Base-by-base conservation (phyloP, 1,284 basidiomycete genomes). In the Cutaneotrichosporon dermatis region DNA sequence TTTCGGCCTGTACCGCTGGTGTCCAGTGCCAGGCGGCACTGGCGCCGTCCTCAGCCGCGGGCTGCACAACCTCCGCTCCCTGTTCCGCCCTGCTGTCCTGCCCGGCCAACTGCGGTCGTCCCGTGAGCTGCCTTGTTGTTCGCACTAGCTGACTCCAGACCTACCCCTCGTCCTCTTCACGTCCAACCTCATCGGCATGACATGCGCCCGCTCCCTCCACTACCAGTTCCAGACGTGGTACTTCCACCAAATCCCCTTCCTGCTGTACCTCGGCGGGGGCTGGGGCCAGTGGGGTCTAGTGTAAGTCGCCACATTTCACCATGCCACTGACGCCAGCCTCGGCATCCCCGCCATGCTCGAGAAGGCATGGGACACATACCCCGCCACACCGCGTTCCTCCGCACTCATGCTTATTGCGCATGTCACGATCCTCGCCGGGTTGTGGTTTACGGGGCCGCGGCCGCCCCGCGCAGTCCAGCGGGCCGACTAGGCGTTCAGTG, bases 151-250 rank as follows among this genome's bases (percentile, higher is more conserved):
- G 43, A 54, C 53, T 11, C 0, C 71, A 96, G 94, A 91, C 71
- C 83, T 91, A 41, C 83, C 87, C 9, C 88, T 88, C 0, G 82
- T 92, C 25, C 82, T 97, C 15, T 92, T 92, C 80, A 93, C 91
- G 1, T 89, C 89, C 12, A 99, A 98, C 72, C 76, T 99, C 53
- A 87, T 97, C 62, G 95, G 95, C 25, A 88, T 99, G 39, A 68
- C 90, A 4, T 97, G 90, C 75, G 90, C 96, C 12, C 85, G 96
- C n/a, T 96, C 93, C 12, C 79, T 99, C 56, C 95, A 99, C 76
- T 99, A 98, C 76, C 95, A 99, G 70, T 99, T 99, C 78, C 97
- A 97, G 76, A 88, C 89, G 4, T 99, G 95, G 96, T 98, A 98
- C 76, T 92, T 89, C 10, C 88, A 92, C 64, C 91, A 95, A 67